Base-by-base conservation (phyloP, 768 basidiomycete genomes). In the Gyrodon lividus region DNA sequence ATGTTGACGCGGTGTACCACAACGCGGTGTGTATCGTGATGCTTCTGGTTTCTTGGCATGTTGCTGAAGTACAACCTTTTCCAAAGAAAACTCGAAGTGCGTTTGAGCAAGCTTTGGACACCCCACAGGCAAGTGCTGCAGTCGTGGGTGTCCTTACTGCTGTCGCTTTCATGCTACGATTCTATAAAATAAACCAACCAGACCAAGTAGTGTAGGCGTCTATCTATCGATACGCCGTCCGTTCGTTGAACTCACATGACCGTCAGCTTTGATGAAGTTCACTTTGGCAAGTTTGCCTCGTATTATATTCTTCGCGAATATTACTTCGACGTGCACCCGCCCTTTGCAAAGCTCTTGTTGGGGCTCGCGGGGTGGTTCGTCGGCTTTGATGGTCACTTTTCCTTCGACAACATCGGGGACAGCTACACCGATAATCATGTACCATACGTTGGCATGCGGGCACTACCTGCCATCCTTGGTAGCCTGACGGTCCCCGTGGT, bases 251-350 rank as follows among this genome's bases (percentile, higher is more conserved):
- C 50, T 56, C 42, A 56, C 39, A 31, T 43, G 22, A 28, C 46
- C 44, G 40, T 33, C 59, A 95, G 92, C 43, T 98, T 98, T 65
- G 95, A 98, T 67, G 95, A 98, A 72, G 96, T 98, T 12, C 96
- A 98, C 66, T 98, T 98, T 66, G 96, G 96, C 55, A 97, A 98
- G 71, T 99, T 99, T 67, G 95, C 97, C 12, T 83, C 91, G 5
- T 90, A 93, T 71, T 99, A 99, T 71, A 85, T 98, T 65, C 74
- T 74, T 41, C 81, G 96, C 57, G 83, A 97, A 71, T 99, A 98
- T 75, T 98, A 98, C 73, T 99, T 99, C 76, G 97, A 99, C 67
- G 96, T 99, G 7, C 97, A 99, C 63, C 97, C 97, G 33, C 97
- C 97, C 2, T 82, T 98, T 46, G 95, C 97, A 37, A 99, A 99